A percentile compares a stretch with the other conserved stretches of the same genome.
These are phyloP conservation scores for Cryptosporidium tyzzeri DNA, from an alignment of 169 alveolate genomes.

Conservation along the genomic window DNA sequence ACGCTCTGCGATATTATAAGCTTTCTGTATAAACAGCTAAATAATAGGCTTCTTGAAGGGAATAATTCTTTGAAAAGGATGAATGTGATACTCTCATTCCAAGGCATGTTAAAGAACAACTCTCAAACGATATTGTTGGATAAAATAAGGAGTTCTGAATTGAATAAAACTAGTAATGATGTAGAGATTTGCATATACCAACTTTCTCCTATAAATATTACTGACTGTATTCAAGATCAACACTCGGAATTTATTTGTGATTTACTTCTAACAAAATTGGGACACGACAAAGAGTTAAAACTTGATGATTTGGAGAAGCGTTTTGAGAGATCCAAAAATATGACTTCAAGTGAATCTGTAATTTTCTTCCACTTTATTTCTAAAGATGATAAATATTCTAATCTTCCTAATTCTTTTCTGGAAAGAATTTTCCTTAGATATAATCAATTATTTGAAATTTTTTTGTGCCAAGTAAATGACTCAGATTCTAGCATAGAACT, in stretches of 20 bases:
- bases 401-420: conserved; percentile 18
- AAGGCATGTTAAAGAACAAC: not conserved
- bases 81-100: conserved; percentile 4
- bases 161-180: not conserved
- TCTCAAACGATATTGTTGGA: not conserved
- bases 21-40: not conserved
- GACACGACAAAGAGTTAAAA: not conserved
- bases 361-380: conserved; percentile 28
- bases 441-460: conserved; percentile 24
- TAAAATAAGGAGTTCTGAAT: not conserved
- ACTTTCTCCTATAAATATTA: not conserved
- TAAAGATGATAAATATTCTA: not conserved
- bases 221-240: not conserved
- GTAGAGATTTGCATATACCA: not conserved
- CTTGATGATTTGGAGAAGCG: not conserved
- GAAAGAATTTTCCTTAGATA: conserved; percentile 33
- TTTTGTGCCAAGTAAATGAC: not conserved
- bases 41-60: not conserved
- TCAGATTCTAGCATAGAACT: not conserved
- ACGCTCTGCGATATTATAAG: not conserved
- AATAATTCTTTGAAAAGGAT: not conserved
- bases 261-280: not conserved
- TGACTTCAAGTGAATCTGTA: not conserved
- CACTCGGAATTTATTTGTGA: conserved; percentile 9
- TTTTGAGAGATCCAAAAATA: not conserved